Evolutionary conservation across 2,329 filamentous ascomycete species (phyloP).

Genomic region (Ophiostoma sp.): DNA sequence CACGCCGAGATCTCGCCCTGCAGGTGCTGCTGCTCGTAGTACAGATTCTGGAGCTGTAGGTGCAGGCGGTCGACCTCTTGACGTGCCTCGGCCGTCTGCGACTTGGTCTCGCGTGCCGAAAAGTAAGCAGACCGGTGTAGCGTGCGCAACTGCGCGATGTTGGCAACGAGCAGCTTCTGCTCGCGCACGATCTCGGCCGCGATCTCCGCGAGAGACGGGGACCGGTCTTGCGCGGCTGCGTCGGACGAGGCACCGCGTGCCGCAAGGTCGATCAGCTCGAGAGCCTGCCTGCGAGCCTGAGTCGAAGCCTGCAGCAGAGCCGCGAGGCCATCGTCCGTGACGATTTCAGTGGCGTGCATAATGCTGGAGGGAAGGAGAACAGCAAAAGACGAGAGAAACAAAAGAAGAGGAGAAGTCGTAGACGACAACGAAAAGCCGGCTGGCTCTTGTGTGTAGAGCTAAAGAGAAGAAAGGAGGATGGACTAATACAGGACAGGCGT

Average conservation of each 20-base stretch:
- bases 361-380: background rate
- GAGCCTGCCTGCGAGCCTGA: constrained; percentile 65
- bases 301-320: constrained; percentile 67
- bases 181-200: constrained; percentile 60
- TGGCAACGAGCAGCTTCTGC: constrained; percentile 73
- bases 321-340: constrained; percentile 60
- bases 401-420: background rate
- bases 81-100: constrained; percentile 75
- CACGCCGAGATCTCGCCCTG: constrained; percentile 86
- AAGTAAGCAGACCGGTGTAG: constrained; percentile 78
- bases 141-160: constrained; percentile 73
- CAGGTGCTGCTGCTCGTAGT: constrained; percentile 90
- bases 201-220: constrained; percentile 28
- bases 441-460: too few species aligned
- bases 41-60: constrained; percentile 88
- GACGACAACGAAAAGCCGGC: background rate
- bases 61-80: constrained; percentile 90
- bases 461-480: background rate
- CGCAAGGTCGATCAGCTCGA: constrained; percentile 55
- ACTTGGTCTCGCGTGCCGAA: constrained; percentile 77
- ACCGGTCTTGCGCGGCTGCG: constrained; percentile 37
- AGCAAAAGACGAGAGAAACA: background rate
- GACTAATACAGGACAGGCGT: background rate
- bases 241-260: constrained; percentile 28
- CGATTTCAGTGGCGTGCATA: constrained; percentile 55